These are phyloP conservation scores for Yarrowia sp. DNA, from an alignment of 805 yeast species.

Conservation along the genomic window DNA sequence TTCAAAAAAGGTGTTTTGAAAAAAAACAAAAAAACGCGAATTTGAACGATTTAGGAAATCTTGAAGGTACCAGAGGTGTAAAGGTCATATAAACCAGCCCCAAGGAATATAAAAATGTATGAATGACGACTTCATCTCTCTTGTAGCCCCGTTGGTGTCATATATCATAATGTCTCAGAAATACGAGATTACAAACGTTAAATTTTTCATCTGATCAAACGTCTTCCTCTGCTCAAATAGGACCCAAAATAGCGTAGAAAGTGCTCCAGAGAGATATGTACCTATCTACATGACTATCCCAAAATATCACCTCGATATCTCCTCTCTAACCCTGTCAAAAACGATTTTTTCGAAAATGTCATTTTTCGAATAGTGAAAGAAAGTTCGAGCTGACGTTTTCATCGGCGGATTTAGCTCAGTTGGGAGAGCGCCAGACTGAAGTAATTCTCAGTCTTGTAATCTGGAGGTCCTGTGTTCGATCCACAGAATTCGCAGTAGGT, in stretches of 20 bases:
- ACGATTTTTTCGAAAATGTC: not conserved
- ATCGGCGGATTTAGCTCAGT: conserved; percentile 48
- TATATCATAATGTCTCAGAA: not conserved
- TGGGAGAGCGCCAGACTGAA: conserved; percentile 54
- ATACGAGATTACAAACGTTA: not conserved
- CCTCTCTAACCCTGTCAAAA: no score
- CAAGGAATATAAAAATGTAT: no score
- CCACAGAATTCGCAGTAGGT: conserved; percentile 58
- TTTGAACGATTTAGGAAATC: not conserved
- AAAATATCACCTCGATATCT: no score
- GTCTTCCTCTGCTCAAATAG: no score
- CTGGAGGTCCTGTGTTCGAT: conserved; percentile 87
- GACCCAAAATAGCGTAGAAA: no score
- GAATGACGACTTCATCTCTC: no score
- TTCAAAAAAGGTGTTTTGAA: not conserved
- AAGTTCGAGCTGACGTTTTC: not conserved
- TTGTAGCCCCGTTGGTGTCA: not conserved
- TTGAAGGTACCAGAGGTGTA: no score
- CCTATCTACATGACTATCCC: no score
- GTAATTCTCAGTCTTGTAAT: conserved; percentile 47
- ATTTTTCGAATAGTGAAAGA: not conserved
- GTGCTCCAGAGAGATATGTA: no score
- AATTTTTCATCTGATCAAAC: not conserved
- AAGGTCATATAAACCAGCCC: no score
- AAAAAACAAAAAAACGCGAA: no score